Percentiles rank a stretch among this genome's conserved stretches.
Conservation (phyloP, 352 stramenopile species). For the Phytophthora cryptogea region DNA sequence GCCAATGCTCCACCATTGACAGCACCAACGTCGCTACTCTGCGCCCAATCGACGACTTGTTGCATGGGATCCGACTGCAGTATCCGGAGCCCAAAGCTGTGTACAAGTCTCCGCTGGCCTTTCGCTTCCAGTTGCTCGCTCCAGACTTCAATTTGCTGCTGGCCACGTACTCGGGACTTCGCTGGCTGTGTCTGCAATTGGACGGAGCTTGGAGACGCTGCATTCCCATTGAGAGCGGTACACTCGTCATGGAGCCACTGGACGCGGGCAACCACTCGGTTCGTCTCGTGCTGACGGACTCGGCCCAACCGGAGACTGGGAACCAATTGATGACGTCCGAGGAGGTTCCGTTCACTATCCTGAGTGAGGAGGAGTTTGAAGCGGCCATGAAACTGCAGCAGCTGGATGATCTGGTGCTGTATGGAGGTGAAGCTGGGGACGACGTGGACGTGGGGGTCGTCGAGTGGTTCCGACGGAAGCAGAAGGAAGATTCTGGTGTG, state of each 20-base stretch:
- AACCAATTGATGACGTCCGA: conserved; percentile 13
- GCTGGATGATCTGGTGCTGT: conserved; percentile 16
- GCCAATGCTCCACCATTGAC: not conserved
- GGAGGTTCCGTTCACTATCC: conserved; percentile 19
- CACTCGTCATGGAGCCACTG: conserved; percentile 17
- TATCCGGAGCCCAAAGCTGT: conserved; percentile 17
- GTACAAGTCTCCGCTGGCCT: conserved; percentile 33
- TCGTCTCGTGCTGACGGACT: conserved; percentile 22
- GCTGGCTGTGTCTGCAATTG: conserved; percentile 34
- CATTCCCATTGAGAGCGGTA: conserved; percentile 27
- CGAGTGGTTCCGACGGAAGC: conserved; percentile 21
- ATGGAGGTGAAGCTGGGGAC: not conserved
- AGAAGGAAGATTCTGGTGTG: not conserved
- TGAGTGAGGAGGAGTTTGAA: conserved; percentile 22
- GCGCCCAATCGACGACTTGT: conserved; percentile 8
- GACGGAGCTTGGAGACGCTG: conserved; percentile 22
- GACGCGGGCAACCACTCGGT: conserved; percentile 29
- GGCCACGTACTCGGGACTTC: conserved; percentile 12
- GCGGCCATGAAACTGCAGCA: conserved; percentile 12
- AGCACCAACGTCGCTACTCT: not conserved
- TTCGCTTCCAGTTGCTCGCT: conserved; percentile 22
- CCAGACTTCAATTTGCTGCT: conserved; percentile 17
- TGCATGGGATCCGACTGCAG: conserved; percentile 19
- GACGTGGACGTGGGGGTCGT: conserved; percentile 11
- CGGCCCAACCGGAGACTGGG: conserved; percentile 16